These are phyloP conservation scores for Obba rivulosa DNA, from an alignment of 768 basidiomycete genomes.

Conservation along the genomic window DNA sequence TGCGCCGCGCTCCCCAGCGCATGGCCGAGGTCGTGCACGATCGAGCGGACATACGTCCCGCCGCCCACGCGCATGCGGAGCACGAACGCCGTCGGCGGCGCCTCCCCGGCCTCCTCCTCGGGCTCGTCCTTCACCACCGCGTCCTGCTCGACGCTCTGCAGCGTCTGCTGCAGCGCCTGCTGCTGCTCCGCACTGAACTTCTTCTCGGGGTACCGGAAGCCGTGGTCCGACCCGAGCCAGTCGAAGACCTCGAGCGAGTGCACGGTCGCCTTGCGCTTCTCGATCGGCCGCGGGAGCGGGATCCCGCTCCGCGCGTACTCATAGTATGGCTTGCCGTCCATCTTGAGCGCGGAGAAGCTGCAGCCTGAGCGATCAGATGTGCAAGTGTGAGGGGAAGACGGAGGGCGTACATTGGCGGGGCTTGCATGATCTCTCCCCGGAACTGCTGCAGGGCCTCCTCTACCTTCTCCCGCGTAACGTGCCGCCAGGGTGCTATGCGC, in stretches of 20 bases:
- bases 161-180: slow-evolving; percentile 59
- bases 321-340: slow-evolving; percentile 94
- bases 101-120: slow-evolving; percentile 26
- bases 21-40: slow-evolving; percentile 89
- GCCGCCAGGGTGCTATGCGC: slow-evolving; percentile 70
- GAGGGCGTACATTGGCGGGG: slow-evolving; percentile 77
- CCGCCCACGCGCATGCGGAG: slow-evolving; percentile 92
- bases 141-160: slow-evolving; percentile 43
- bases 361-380: slow-evolving; percentile 1
- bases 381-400: background rate
- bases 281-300: slow-evolving; percentile 92
- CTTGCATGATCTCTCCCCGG: slow-evolving; percentile 82
- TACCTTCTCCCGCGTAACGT: slow-evolving; percentile 76
- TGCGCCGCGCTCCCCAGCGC: slow-evolving; percentile 85
- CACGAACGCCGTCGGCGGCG: slow-evolving; percentile 70
- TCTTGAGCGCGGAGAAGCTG: slow-evolving; percentile 97
- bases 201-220: slow-evolving; percentile 72
- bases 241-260: slow-evolving; percentile 73
- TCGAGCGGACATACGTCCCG: slow-evolving; percentile 94
- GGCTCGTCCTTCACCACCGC: slow-evolving; percentile 29
- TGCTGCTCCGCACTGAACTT: slow-evolving; percentile 64
- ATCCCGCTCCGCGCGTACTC: slow-evolving; percentile 92
- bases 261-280: slow-evolving; percentile 76
- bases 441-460: slow-evolving; percentile 67
- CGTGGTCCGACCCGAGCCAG: slow-evolving; percentile 76